Percentiles rank a stretch among this genome's conserved stretches.
These are phyloP conservation scores for Magnolia officinalis DNA, from an alignment of 164 flowering plant genomes.

Conservation along the genomic window DNA sequence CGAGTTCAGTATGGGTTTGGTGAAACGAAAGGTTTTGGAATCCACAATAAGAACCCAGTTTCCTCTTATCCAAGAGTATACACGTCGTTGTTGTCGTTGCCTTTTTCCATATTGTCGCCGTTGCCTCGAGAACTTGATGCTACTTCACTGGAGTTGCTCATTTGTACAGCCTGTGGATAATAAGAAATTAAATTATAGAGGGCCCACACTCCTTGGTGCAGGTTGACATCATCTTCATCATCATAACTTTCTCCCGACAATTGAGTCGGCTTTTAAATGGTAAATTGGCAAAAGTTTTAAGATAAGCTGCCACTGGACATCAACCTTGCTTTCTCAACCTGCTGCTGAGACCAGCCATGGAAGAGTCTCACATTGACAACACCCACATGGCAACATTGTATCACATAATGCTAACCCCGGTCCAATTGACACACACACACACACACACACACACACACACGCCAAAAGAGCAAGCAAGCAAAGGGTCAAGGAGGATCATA, in stretches of 20 bases:
- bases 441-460: too few relatives aligned
- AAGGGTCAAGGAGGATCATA: too few relatives aligned
- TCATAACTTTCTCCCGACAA: background rate
- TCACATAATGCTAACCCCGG: too few relatives aligned
- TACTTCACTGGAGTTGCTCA: constrained; percentile 18
- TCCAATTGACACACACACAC: too few relatives aligned
- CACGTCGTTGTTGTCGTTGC: constrained; percentile 3
- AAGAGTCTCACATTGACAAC: too few relatives aligned
- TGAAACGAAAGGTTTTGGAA: background rate
- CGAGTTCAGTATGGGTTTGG: background rate
- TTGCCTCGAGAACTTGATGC: constrained; percentile 19
- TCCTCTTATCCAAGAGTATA: constrained; percentile 19
- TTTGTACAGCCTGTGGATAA: constrained; percentile 47
- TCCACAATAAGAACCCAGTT: background rate
- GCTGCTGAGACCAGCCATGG: background rate
- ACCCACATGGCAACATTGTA: too few relatives aligned
- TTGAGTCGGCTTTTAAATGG: too few relatives aligned
- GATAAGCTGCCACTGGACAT: background rate
- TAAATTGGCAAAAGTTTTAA: too few relatives aligned
- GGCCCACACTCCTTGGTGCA: background rate
- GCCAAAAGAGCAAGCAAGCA: too few relatives aligned
- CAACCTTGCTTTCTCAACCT: background rate
- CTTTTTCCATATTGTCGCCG: constrained; percentile 29
- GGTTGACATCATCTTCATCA: background rate
- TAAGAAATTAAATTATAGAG: background rate